phyloP scores from a whole-genome alignment of 177 flowering plant species.

The Vitis hybrid region DNA sequence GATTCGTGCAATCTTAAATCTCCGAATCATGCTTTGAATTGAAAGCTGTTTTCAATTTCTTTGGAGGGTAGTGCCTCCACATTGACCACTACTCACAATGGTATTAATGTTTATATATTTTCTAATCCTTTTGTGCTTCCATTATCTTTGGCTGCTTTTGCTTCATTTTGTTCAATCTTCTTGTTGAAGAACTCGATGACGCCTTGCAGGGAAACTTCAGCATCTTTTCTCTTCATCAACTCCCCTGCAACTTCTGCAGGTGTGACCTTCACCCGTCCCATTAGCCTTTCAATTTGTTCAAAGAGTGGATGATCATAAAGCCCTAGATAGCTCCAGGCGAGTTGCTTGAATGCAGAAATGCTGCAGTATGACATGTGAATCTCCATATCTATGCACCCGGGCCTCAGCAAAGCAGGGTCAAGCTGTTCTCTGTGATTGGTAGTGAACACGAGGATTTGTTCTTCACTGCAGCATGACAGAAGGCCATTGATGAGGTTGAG shows the following conservation, averaged over 20 bases:
- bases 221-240: slow-evolving; percentile 33
- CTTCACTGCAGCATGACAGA: slow-evolving; percentile 43
- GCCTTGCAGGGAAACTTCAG: slow-evolving; percentile 25
- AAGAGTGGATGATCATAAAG: slow-evolving; percentile 18
- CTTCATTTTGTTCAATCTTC: background rate
- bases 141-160: too few species aligned
- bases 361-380: slow-evolving; percentile 42
- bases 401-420: slow-evolving; percentile 37
- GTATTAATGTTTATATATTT: too few species aligned
- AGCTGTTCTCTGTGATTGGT: slow-evolving; percentile 40
- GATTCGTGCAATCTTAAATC: too few species aligned
- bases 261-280: slow-evolving; percentile 13
- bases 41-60: too few species aligned
- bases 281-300: slow-evolving; percentile 22
- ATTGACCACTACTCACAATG: too few species aligned
- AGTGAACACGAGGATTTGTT: slow-evolving; percentile 38
- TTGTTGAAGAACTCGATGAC: slow-evolving; percentile 29
- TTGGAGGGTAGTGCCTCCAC: too few species aligned
- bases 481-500: slow-evolving; percentile 38
- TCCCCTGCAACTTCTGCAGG: slow-evolving; percentile 44
- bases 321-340: slow-evolving; percentile 31
- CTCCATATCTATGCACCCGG: slow-evolving; percentile 43
- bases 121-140: too few species aligned
- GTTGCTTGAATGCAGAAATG: slow-evolving; percentile 22
- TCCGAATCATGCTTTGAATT: too few species aligned